Evolutionary conservation across 2,329 filamentous ascomycete genomes (phyloP).

Genomic region (Verticillium nubilum): DNA sequence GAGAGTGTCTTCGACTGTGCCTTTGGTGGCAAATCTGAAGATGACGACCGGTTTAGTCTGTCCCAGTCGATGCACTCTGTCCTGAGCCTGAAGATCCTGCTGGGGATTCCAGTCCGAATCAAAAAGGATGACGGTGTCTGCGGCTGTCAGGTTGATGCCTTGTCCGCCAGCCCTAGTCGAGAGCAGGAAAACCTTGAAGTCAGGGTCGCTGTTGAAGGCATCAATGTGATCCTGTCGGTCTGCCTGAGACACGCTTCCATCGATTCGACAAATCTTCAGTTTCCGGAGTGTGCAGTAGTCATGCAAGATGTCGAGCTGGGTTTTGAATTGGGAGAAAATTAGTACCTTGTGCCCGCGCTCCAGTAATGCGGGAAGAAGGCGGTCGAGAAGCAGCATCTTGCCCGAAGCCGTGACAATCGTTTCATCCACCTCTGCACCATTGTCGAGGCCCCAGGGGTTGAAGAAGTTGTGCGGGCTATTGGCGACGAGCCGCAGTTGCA

Average conservation of each 20-base stretch:
- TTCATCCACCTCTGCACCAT: slow-evolving; percentile 63
- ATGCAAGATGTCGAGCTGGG: slow-evolving; percentile 83
- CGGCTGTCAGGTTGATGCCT: slow-evolving; percentile 87
- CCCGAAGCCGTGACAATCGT: slow-evolving; percentile 81
- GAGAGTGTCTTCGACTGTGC: slow-evolving; percentile 84
- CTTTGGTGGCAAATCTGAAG: slow-evolving; percentile 87
- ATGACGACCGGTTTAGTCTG: slow-evolving; percentile 90
- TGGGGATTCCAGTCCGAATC: slow-evolving; percentile 94
- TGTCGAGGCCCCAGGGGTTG: slow-evolving; percentile 70
- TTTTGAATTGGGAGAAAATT: slow-evolving; percentile 96
- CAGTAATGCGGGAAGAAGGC: slow-evolving; percentile 73
- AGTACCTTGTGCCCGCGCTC: slow-evolving; percentile 77
- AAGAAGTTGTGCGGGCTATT: slow-evolving; percentile 97
- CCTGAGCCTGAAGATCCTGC: slow-evolving; percentile 93
- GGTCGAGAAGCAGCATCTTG: slow-evolving; percentile 92
- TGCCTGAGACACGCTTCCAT: slow-evolving; percentile 75
- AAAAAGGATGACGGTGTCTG: slow-evolving; percentile 89
- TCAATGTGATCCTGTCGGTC: slow-evolving; percentile 67
- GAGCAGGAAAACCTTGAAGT: slow-evolving; percentile 74
- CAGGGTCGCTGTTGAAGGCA: slow-evolving; percentile 61
- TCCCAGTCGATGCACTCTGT: slow-evolving; percentile 90
- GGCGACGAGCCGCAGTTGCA: slow-evolving; percentile 87
- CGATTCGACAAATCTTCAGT: slow-evolving; percentile 85
- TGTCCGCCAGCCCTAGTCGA: slow-evolving; percentile 90
- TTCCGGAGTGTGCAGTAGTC: slow-evolving; percentile 79